A percentile compares a stretch with the other conserved stretches of the same genome.
These are phyloP conservation scores for Tulasnella sp. DNA, from an alignment of 768 basidiomycete genomes.

Conservation along the genomic window DNA sequence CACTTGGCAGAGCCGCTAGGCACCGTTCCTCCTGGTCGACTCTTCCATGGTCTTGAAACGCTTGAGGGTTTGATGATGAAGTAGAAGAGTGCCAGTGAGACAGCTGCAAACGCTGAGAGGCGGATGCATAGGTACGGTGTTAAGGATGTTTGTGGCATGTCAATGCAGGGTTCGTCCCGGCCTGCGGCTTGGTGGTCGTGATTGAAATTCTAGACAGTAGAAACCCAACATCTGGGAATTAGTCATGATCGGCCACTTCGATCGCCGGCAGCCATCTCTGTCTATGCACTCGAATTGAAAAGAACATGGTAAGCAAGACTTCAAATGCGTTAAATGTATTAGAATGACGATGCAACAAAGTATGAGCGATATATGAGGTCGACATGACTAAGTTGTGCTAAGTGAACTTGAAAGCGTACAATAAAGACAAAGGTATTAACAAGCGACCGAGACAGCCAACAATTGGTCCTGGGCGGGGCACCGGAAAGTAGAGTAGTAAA, in stretches of 20 bases:
- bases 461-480: not conserved
- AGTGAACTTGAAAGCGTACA: not conserved
- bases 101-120: not conserved
- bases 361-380: not conserved
- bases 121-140: not conserved
- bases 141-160: not conserved
- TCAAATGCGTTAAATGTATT: not conserved
- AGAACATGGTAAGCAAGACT: not conserved
- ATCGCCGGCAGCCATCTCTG: not conserved
- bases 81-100: not conserved
- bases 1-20: not conserved
- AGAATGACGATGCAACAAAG: not conserved
- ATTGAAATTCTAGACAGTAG: not conserved
- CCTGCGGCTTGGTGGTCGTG: not conserved
- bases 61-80: not conserved
- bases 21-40: not conserved
- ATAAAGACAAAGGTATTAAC: not conserved
- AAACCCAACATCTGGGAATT: not conserved
- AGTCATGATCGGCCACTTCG: not conserved
- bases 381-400: not conserved
- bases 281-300: too few species aligned
- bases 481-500: not conserved
- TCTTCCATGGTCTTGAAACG: not conserved
- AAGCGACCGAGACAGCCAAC: not conserved
- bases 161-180: not conserved